phyloP scores from a whole-genome alignment of 2,329 filamentous ascomycete genomes.

The Magnaporthiopsis incrustans region DNA sequence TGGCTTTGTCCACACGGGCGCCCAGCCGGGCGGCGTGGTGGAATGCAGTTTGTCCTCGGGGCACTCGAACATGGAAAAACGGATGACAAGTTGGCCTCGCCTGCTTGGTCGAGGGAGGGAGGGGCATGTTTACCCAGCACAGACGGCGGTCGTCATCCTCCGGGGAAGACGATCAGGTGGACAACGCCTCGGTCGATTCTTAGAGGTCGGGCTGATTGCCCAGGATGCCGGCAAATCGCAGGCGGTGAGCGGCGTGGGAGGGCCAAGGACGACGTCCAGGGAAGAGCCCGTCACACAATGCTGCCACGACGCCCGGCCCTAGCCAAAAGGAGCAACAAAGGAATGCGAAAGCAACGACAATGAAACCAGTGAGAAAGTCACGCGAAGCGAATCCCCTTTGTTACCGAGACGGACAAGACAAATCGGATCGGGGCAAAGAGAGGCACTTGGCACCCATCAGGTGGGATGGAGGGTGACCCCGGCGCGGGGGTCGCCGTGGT shows the following conservation, averaged over 20 bases:
- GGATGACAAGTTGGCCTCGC: not conserved
- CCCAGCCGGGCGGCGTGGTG: not conserved
- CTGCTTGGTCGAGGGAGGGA: not conserved
- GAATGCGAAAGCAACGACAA: not conserved
- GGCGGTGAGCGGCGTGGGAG: conserved; percentile 1
- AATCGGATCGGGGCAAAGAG: not conserved
- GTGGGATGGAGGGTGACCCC: not conserved
- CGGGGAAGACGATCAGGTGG: not conserved
- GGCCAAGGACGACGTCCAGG: not conserved
- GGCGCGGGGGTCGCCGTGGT: not conserved
- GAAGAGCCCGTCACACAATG: not conserved
- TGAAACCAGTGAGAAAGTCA: not conserved
- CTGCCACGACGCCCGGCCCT: not conserved
- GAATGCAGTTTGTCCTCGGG: not conserved
- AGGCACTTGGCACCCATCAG: not conserved
- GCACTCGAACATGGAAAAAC: not conserved
- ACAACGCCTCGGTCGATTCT: not conserved
- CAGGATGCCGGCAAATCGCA: not conserved
- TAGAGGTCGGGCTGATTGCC: not conserved
- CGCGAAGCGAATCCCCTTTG: no score
- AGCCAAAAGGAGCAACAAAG: conserved; percentile 1
- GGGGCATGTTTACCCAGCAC: not conserved
- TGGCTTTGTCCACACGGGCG: not conserved
- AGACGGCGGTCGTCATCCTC: not conserved
- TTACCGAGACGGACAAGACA: no score